Evolutionary conservation across 2,329 filamentous ascomycete genomes (phyloP).

Genomic region (Penicillium janthinellum): DNA sequence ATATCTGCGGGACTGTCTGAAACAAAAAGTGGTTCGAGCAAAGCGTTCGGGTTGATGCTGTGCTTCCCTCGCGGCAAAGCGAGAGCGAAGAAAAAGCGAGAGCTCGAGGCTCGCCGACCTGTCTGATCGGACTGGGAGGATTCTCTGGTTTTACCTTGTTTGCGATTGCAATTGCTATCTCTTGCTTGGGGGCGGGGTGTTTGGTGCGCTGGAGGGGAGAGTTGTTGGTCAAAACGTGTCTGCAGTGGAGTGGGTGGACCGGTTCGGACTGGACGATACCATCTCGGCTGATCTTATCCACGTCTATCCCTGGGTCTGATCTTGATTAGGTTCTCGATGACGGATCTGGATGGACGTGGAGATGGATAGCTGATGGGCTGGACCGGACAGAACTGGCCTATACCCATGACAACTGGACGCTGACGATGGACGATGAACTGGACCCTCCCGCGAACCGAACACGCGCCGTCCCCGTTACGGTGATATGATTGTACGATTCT

Average conservation of each 20-base stretch:
- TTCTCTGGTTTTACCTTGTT: slow-evolving; percentile 22
- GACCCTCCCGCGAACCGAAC: not conserved
- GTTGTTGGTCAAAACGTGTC: not conserved
- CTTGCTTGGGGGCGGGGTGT: slow-evolving; percentile 16
- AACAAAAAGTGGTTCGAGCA: slow-evolving; percentile 24
- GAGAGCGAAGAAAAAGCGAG: not conserved
- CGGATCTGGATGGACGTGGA: slow-evolving; percentile 10
- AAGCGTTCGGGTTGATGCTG: slow-evolving; percentile 11
- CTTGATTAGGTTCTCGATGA: slow-evolving; percentile 10
- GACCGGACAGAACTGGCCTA: not conserved
- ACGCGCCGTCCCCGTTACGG: slow-evolving; percentile 23
- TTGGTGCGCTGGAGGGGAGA: not conserved
- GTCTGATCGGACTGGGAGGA: slow-evolving; percentile 24
- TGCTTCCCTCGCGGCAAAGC: not conserved
- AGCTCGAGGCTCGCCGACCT: not conserved
- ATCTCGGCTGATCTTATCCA: not conserved
- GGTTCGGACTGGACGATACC: not conserved
- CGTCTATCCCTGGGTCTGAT: slow-evolving; percentile 4
- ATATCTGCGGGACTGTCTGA: slow-evolving; percentile 13
- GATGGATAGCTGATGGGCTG: not conserved
- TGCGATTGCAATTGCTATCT: slow-evolving; percentile 27
- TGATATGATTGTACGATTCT: slow-evolving; percentile 41
- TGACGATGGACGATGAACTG: not conserved
- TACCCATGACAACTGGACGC: not conserved
- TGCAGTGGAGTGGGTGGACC: not conserved